Conservation (phyloP, 192 early-diverging fungal genomes). For the Coemansia sp. region DNA sequence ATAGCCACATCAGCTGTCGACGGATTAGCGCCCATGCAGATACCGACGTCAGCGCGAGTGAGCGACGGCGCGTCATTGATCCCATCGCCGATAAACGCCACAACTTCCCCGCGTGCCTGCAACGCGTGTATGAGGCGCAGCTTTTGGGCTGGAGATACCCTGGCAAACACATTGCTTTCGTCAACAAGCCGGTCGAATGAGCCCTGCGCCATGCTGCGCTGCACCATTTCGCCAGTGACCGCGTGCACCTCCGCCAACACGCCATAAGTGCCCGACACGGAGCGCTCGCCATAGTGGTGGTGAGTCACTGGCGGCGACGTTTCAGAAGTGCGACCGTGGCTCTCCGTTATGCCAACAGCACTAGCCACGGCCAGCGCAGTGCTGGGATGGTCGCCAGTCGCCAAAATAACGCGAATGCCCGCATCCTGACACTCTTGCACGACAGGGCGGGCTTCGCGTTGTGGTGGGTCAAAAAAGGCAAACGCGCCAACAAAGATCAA, state of each 20-base stretch:
- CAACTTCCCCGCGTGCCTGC: slow-evolving; percentile 41
- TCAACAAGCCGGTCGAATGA: slow-evolving; percentile 35
- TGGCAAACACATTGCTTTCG: slow-evolving; percentile 47
- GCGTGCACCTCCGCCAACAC: slow-evolving; percentile 23
- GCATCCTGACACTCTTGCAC: slow-evolving; percentile 42
- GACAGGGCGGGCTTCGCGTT: slow-evolving; percentile 36
- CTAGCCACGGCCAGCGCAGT: slow-evolving; percentile 39
- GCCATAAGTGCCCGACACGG: background rate
- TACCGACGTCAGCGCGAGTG: slow-evolving; percentile 78
- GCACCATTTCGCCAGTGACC: slow-evolving; percentile 46
- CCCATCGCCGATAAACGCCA: slow-evolving; percentile 72
- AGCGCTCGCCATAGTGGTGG: background rate
- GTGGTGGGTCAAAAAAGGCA: slow-evolving; percentile 49
- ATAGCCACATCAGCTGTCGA: slow-evolving; percentile 62
- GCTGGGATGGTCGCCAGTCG: slow-evolving; percentile 48
- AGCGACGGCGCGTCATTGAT: slow-evolving; percentile 88
- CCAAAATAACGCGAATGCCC: slow-evolving; percentile 47
- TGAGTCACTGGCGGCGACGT: background rate
- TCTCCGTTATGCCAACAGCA: slow-evolving; percentile 36
- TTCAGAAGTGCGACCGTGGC: background rate
- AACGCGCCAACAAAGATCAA: slow-evolving; percentile 49
- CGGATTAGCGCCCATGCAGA: slow-evolving; percentile 74
- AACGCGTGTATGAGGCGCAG: slow-evolving; percentile 39
- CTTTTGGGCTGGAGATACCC: slow-evolving; percentile 39
- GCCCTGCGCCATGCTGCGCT: slow-evolving; percentile 20